phyloP scores from a whole-genome alignment of 257 asterid genomes.

The Capsicum pubescens region DNA sequence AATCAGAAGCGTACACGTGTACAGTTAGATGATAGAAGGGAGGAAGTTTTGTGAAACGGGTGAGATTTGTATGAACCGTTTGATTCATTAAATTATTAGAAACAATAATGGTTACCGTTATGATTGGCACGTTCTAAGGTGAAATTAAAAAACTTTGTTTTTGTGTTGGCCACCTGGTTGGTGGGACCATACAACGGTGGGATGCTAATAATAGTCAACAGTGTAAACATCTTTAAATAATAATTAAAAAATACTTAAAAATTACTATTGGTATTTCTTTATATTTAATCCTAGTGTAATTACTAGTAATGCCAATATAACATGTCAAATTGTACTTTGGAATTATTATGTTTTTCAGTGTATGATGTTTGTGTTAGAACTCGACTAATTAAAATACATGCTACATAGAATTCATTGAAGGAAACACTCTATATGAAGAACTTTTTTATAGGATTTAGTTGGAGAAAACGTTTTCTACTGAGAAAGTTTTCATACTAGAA shows the following conservation, averaged over 20 bases:
- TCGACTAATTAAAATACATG: too few species aligned
- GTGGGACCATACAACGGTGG: slow-evolving; percentile 11
- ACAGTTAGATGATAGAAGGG: background rate
- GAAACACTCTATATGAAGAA: too few species aligned
- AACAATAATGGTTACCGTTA: slow-evolving; percentile 46
- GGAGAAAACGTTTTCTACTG: too few species aligned
- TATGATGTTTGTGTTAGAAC: too few species aligned
- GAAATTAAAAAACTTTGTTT: slow-evolving; percentile 6
- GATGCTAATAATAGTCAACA: background rate
- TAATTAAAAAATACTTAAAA: background rate
- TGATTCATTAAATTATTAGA: slow-evolving; percentile 18
- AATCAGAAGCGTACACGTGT: slow-evolving; percentile 39
- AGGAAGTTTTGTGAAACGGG: background rate
- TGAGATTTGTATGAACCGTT: slow-evolving; percentile 31
- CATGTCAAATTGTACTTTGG: too few species aligned
- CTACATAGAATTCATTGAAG: too few species aligned
- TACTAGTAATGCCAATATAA: too few species aligned
- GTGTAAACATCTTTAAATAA: background rate
- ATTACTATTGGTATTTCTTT: background rate
- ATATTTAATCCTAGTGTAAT: too few species aligned
- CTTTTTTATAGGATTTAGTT: too few species aligned
- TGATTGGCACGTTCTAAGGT: slow-evolving; percentile 42
- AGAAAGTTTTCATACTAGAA: too few species aligned
- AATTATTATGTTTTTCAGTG: too few species aligned
- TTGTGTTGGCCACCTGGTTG: slow-evolving; percentile 20